Evolutionary conservation across 257 asterid genomes (phyloP), one percentile per base, ranked within the genome.

Genomic region (Leptodermis oblonga): DNA sequence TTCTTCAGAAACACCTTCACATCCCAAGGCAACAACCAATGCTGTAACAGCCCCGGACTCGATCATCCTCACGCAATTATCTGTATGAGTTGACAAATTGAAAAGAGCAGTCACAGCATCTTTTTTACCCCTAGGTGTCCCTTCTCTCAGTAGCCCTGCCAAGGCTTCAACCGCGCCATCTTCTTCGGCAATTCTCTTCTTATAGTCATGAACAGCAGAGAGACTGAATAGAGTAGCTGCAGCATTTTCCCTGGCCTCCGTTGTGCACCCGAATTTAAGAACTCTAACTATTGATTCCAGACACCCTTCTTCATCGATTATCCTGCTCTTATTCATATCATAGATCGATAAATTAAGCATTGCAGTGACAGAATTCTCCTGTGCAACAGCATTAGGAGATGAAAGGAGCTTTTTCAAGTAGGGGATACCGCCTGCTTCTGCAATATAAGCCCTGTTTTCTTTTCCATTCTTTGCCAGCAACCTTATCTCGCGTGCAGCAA

Each of bases 141-240:
- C 98, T 7, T 87, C 81, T 42, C 78, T 79, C 81, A 92, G 52
- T 76, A 92, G 69, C 55, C 65, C 70, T 0, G 92, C 86, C 70
- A 92, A 82, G 58, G 96, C 89, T 80, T 84, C 92, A 0, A 88
- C 83, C 2, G 92, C 90, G n/a, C 99, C 95, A 2, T 84, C 83
- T 80, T 88, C 94, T 28, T 62, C 74, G 0, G 92, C 95, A 53
- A 93, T 93, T 48, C 71, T 80, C 70, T 82, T 93, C 76, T 93
- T 93, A 54, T 90, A 84, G 36, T 88, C 85, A n/a, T 92, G 97
- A 78, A 90, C 90, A 3, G 97, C 95, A 4, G 98, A 92, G 58
- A 92, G 97, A 39, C 98, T 92, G 85, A 92, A 92, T 62, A 92
- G 54, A 0, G 97, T 92, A 0, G 98, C 98, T 6, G 98, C 98